Conservation (phyloP, 192 early-diverging fungal genomes). For the Podila verticillata region DNA sequence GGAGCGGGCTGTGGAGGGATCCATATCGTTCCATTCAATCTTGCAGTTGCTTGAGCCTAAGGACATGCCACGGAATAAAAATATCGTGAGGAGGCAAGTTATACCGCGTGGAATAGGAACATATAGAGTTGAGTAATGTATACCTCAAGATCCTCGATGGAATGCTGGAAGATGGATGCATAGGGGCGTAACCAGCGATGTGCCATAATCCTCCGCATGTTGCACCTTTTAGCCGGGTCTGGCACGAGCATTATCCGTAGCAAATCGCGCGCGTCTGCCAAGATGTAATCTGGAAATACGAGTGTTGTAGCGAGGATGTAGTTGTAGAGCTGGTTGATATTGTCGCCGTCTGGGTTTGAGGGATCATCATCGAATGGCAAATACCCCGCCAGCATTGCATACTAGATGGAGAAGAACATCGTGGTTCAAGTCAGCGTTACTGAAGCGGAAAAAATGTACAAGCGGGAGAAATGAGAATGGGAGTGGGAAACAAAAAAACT, state of each 20-base stretch:
- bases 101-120: background rate
- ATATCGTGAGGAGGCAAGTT: background rate
- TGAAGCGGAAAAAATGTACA: background rate
- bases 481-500: too few relatives aligned
- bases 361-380: constrained; percentile 94
- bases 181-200: constrained; percentile 74
- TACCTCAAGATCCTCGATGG: constrained; percentile 49
- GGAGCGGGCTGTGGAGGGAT: constrained; percentile 21
- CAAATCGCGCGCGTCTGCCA: constrained; percentile 78
- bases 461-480: background rate
- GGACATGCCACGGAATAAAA: too few relatives aligned
- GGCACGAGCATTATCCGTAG: constrained; percentile 91
- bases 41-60: constrained; percentile 44
- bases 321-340: constrained; percentile 85
- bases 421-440: background rate
- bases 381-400: constrained; percentile 91
- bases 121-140: background rate
- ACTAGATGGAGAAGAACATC: constrained; percentile 42
- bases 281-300: constrained; percentile 91
- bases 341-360: constrained; percentile 89
- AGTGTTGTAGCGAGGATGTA: constrained; percentile 84
- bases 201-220: constrained; percentile 78
- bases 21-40: constrained; percentile 34
- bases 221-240: constrained; percentile 80
- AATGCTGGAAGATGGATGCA: constrained; percentile 55